Evolutionary conservation across 768 basidiomycete species (phyloP), one percentile per base, ranked within the genome.

Genomic region (Tulasnella calospora): DNA sequence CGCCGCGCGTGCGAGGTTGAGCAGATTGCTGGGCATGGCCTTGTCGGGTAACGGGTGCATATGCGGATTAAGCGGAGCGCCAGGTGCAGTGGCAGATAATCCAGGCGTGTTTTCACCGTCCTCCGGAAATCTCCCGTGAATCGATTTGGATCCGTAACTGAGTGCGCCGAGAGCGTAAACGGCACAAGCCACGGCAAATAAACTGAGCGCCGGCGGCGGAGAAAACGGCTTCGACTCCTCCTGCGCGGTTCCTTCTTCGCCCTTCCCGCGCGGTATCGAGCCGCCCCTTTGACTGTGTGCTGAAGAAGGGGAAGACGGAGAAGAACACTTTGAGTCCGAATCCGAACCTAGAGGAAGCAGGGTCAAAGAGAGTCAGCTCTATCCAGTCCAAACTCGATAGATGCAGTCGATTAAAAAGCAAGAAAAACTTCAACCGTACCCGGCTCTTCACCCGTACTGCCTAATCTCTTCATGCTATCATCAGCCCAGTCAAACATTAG

Each of bases 161-260:
- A 77, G 81, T 57, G 88, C 87, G 36, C 90, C 92, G 74, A 92
- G 82, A 2, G 92, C 91, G 51, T 92, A 87, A 2, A 88, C 86
- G 0, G 89, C 89, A 72, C 88, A 88, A 61, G 89, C 86, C 1
- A 88, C 85, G 0, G 90, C 89, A 79, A 92, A 92, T 81, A 92
- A 88, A 83, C 80, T 88, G 70, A 86, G 80, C 23, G 85, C 84
- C 17, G 85, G 84, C 30, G 82, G 83, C 13, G 77, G 77, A 19
- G 71, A 70, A 12, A 51, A 17, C 13, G 61, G 3, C 61, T 67
- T 67, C 61, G 6, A 30, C 3, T 67, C 61, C 33, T 1, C 13
- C 21, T 21, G 10, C n/a, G 15, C 57, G n/a, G 57, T 13, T 6
- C 23, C 12, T 27, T 35, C 71, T 36, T 30, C 2, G 10, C 36